A percentile compares a stretch with the other conserved stretches of the same genome.
Evolutionary conservation across 805 yeast species (phyloP).

Genomic region (Wickerhamiella cacticola): DNA sequence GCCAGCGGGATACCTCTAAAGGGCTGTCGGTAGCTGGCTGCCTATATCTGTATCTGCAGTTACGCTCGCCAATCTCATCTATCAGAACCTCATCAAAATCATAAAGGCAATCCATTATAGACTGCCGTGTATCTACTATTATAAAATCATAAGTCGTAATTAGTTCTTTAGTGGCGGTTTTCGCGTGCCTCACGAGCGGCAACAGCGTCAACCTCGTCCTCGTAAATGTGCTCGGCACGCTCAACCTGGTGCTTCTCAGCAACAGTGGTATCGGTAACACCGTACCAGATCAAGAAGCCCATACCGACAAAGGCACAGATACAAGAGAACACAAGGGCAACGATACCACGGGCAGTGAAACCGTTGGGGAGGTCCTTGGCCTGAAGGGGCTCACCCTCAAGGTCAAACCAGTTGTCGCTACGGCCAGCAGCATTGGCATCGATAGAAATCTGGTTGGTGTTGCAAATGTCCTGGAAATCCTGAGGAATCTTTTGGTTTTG

Average conservation of each 20-base stretch:
- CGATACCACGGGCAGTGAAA: slow-evolving; percentile 89
- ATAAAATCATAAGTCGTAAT: slow-evolving; percentile 4
- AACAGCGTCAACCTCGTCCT: slow-evolving; percentile 5
- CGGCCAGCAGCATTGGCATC: slow-evolving; percentile 89
- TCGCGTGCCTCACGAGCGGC: background rate
- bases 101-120: background rate
- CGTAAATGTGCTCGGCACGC: slow-evolving; percentile 9
- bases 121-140: slow-evolving; percentile 4
- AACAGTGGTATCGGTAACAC: slow-evolving; percentile 50
- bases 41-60: no score
- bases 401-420: slow-evolving; percentile 46
- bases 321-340: slow-evolving; percentile 84
- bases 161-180: background rate
- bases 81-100: background rate
- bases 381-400: slow-evolving; percentile 68
- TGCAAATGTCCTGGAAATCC: slow-evolving; percentile 50
- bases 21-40: no score
- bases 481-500: slow-evolving; percentile 49
- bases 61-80: background rate
- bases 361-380: slow-evolving; percentile 59
- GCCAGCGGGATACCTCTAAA: no score
- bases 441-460: slow-evolving; percentile 38
- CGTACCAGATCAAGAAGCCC: slow-evolving; percentile 64
- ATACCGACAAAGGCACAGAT: slow-evolving; percentile 77
- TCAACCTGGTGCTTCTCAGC: slow-evolving; percentile 9